A percentile compares a stretch with the other conserved stretches of the same genome.
phyloP scores from a whole-genome alignment of 2,329 filamentous ascomycete species.

The Fusarium chlamydosporum region DNA sequence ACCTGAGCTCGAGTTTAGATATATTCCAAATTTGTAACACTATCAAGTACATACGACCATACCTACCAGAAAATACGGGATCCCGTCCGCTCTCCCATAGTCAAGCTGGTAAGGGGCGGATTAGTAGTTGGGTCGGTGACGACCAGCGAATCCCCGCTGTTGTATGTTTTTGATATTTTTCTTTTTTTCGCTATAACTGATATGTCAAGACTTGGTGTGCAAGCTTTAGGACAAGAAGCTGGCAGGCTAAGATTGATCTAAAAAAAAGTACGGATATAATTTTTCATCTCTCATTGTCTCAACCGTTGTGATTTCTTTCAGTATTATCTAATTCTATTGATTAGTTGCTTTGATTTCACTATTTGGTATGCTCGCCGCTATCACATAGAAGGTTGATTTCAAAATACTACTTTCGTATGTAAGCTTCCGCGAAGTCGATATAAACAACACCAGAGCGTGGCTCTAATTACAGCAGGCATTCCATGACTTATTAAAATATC shows the following conservation, averaged over 20 bases:
- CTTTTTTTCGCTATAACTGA: too few relatives aligned
- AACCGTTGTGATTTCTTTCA: not conserved
- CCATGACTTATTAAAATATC: conserved; percentile 6
- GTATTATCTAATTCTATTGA: not conserved
- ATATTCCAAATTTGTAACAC: not conserved
- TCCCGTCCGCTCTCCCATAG: conserved; percentile 21
- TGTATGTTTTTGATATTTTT: too few relatives aligned
- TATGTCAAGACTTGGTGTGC: not conserved
- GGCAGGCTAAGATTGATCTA: not conserved
- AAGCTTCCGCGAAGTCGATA: not conserved
- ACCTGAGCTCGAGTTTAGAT: fast-evolving
- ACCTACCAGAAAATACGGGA: conserved; percentile 17
- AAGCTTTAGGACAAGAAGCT: not conserved
- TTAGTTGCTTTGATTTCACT: not conserved
- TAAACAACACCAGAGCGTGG: conserved; percentile 3
- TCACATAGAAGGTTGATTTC: not conserved
- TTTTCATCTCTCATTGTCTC: not conserved
- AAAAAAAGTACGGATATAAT: not conserved
- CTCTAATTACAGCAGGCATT: conserved; percentile 11
- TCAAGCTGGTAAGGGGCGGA: conserved; percentile 15
- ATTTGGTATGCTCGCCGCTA: not conserved
- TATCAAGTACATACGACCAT: conserved; percentile 6
- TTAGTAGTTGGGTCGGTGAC: conserved; percentile 22
- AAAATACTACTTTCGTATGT: not conserved
- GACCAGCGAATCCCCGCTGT: conserved; percentile 19